Base-by-base conservation (phyloP, 441 rosid genomes). In the Monsonia emarginata region DNA sequence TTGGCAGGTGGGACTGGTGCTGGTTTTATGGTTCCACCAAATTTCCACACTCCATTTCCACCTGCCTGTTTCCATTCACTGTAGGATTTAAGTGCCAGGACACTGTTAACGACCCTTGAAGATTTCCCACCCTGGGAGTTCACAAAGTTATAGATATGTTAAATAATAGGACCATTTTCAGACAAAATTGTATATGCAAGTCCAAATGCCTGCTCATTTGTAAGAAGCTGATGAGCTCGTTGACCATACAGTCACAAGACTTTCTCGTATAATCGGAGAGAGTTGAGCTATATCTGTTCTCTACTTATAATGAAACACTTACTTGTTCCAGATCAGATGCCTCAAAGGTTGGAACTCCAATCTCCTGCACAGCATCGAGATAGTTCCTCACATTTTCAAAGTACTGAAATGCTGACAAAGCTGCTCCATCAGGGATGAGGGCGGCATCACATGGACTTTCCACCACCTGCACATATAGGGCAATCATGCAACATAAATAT, bases 271-370 rank as follows among this genome's bases (percentile, higher is more conserved):
- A n/a, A n/a, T n/a, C n/a, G n/a, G n/a, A n/a, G n/a, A n/a, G n/a
- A n/a, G n/a, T n/a, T n/a, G n/a, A n/a, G n/a, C n/a, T n/a, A 6
- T 2, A n/a, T 44, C 25, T 40, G n/a, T 48, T 28, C 60, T 34
- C 21, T 58, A 19, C 19, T 0, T 32, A n/a, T 61, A 61, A 61
- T 2, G 21, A 28, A 66, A 40, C 10, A 58, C 84, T 44, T 74
- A 88, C 98, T 69, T 93, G 98, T 78, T 93, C 97, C 31, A 93
- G 89, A 84, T 93, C 98, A 67, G 98, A 93, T 34, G 98, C 98
- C 71, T 93, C 98, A 73, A 93, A 93, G 25, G 88, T 85, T 14
- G 98, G 97, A 74, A 90, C 61, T 3, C 97, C 95, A 78, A 88
- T 73, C 57, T 86, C 87, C 50, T 90, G 89, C 31, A 79, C 82